Conservation (phyloP, 2,329 filamentous ascomycete genomes). For the Davidsoniella neocaledoniae region DNA sequence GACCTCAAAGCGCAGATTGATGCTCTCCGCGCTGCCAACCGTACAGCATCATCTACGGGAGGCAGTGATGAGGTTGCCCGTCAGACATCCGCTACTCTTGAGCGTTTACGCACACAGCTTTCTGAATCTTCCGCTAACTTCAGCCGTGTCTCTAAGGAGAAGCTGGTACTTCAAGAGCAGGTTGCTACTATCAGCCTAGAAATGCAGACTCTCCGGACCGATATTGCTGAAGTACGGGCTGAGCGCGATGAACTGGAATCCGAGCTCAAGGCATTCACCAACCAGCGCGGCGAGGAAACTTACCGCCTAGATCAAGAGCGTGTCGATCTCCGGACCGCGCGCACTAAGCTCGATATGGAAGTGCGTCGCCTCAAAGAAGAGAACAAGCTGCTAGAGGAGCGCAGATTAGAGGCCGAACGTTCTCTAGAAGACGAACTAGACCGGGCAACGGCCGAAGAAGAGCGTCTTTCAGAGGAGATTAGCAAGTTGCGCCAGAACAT, state of each 20-base stretch:
- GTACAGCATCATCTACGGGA: slow-evolving; percentile 15
- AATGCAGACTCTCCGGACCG: slow-evolving; percentile 38
- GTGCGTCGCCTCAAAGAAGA: slow-evolving; percentile 49
- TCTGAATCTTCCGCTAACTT: slow-evolving; percentile 42
- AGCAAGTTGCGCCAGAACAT: slow-evolving; percentile 30
- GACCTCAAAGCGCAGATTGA: slow-evolving; percentile 17
- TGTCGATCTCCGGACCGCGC: slow-evolving; percentile 49
- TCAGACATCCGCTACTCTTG: slow-evolving; percentile 18
- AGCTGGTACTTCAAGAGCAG: slow-evolving; percentile 46
- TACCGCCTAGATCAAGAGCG: slow-evolving; percentile 51
- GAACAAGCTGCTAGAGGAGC: slow-evolving; percentile 37
- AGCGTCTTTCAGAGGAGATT: slow-evolving; percentile 39
- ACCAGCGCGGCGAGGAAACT: slow-evolving; percentile 37
- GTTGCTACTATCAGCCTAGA: slow-evolving; percentile 42
- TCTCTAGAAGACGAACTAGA: slow-evolving; percentile 50
- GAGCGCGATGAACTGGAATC: slow-evolving; percentile 53
- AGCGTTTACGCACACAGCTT: slow-evolving; percentile 37
- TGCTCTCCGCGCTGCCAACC: slow-evolving; percentile 13
- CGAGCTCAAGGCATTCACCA: slow-evolving; percentile 15
- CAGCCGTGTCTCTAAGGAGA: slow-evolving; percentile 40
- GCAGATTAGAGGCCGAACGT: slow-evolving; percentile 41
- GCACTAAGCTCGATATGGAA: slow-evolving; percentile 50
- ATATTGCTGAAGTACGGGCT: slow-evolving; percentile 39
- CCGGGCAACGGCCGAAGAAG: slow-evolving; percentile 48
- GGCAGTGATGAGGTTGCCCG: slow-evolving; percentile 15